phyloP scores from a whole-genome alignment of 176 grass and related monocot genomes.

The Carex scoparia region DNA sequence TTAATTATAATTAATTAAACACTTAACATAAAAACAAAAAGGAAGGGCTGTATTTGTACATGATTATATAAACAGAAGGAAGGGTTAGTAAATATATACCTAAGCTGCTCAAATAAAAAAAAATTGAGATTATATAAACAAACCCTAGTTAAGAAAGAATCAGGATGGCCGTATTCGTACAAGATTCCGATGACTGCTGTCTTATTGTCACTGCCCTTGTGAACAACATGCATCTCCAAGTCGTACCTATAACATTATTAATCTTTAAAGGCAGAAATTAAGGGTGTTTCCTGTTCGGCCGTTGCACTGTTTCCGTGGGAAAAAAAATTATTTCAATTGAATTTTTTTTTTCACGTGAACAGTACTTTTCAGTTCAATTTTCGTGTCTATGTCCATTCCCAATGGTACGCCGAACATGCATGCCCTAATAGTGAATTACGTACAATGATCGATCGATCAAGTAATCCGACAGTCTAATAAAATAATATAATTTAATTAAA shows the following conservation, averaged over 20 bases:
- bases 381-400: no score
- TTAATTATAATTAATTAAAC: neutral
- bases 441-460: neutral
- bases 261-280: neutral
- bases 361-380: no score
- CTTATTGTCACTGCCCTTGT: constrained; percentile 29
- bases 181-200: constrained; percentile 51
- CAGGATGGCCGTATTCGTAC: constrained; percentile 30
- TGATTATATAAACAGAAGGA: neutral
- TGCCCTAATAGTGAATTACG: no score
- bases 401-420: no score
- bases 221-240: constrained; percentile 60
- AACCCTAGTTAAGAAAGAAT: constrained; percentile 37
- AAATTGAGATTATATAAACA: neutral
- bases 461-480: neutral
- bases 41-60: neutral
- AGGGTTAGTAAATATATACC: neutral
- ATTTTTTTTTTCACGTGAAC: no score
- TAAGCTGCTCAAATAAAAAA: neutral
- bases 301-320: no score
- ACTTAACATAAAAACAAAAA: neutral
- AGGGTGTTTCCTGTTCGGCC: no score
- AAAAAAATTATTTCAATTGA: no score
- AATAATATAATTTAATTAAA: neutral
- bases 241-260: constrained; percentile 28